Base-by-base conservation (phyloP, 2,329 filamentous ascomycete genomes). In the Colletotrichum zoysiae region DNA sequence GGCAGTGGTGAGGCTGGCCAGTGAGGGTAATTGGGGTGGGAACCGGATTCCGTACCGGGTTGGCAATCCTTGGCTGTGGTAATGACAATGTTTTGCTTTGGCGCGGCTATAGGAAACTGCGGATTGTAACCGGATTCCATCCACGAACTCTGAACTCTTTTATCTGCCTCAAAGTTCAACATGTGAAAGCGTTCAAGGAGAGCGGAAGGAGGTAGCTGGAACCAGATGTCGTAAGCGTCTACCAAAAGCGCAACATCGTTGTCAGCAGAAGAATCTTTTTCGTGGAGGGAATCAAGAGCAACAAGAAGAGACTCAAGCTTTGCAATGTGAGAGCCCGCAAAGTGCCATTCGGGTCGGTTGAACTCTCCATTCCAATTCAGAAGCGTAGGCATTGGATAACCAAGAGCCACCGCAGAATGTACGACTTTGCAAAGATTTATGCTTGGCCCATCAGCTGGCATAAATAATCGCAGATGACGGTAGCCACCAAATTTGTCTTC, bases 221-320 rank as follows among this genome's bases (percentile, higher is more conserved):
- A 82, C 81, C 81, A 82, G 50, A 80, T 75, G 53, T 82, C 79
- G 72, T 82, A 79, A 0, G 80, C 78, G 42, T 82, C 81, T 2
- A 82, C 78, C 38, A 82, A 69, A 0, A 82, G 72, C 1, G 78
- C 80, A 1, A 82, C 65, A 68, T 81, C 79, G n/a, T 81, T 76
- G 11, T 79, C 75, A 9, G 76, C 20, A 1, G 62, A 59, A 5
- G 70, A 66, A 38, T 76, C 67, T 0, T 67, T 40, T 11, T 74
- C 70, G 2, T 81, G 74, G 0, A 81, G 69, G 1, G 76, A 75
- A 40, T 80, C 75, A 8, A 81, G 79, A 14, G 74, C 78, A 4
- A 73, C 75, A 0, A 81, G 73, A 12, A 81, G 72, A 46, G 78
- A 78, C 64, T 81, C 79, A 7, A 82, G 78, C 58, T 82, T 81